Evolutionary conservation across 2,329 filamentous ascomycete genomes (phyloP), one percentile per base, ranked within the genome.

Genomic region (Salinomyces thailandicus): DNA sequence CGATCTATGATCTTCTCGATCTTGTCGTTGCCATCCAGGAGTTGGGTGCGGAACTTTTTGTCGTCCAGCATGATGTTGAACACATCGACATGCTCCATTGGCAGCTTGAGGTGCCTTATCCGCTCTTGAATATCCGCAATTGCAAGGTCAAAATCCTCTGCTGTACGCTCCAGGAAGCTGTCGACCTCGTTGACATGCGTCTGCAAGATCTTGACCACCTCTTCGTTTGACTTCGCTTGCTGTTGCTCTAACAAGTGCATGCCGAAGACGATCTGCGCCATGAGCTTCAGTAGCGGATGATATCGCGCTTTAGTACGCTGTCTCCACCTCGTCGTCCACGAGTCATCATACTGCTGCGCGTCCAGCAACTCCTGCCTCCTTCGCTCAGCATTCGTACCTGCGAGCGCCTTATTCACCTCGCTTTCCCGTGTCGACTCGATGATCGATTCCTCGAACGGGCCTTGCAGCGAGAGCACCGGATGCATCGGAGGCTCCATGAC

Each of bases 171-270:
- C 20, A 96, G 67, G 53, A 94, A 95, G 51, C 81, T 79, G 60
- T 96, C 91, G 18, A 96, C 76, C 59, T 96, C 89, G 54, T 94
- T 84, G 42, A 96, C 91, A 59, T 96, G 89, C 11, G 76, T 78
- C 54, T 95, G 85, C 38, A 96, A 69, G 36, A 96, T 96, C 46
- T 73, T 78, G 45, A 94, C 79, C 9, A 95, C 89, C 56, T 93
- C 84, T 20, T 77, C 71, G 48, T 93, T 83, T 48, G 85, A 93
- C 60, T 89, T 93, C 36, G 91, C 87, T 58, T 93, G 75, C 42
- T 79, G 78, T 52, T 87, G 79, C 37, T 93, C 75, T 39, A 96
- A 64, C 30, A 96, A 68, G 58, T 95, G 87, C 24, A 96, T 79
- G 14, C 91, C 89, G 59, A 96, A 96, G 1, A 85, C 81, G 49